These are phyloP conservation scores for Wakefieldia striispora DNA, from an alignment of 768 basidiomycete species.

Conservation along the genomic window DNA sequence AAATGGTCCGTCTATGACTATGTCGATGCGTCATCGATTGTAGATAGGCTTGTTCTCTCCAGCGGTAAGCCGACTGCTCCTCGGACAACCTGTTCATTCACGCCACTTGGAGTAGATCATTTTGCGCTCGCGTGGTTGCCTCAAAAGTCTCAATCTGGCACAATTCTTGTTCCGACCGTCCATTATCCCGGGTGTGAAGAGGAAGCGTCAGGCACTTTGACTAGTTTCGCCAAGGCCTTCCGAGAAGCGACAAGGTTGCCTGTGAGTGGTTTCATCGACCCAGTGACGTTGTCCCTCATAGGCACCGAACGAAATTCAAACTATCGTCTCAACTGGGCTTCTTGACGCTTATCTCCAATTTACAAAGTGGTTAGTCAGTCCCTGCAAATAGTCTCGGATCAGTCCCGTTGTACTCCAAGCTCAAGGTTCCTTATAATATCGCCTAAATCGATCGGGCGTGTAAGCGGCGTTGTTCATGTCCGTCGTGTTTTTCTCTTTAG, in stretches of 20 bases:
- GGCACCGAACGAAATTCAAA: constrained; percentile 3
- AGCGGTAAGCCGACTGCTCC: not conserved
- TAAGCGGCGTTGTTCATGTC: constrained; percentile 27
- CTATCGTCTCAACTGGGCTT: constrained; percentile 4
- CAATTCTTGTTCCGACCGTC: constrained; percentile 15
- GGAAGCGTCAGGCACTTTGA: constrained; percentile 4
- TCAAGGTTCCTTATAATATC: constrained; percentile 24
- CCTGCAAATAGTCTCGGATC: constrained; percentile 18
- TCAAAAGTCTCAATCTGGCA: not conserved
- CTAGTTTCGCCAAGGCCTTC: constrained; percentile 8
- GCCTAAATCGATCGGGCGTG: constrained; percentile 24
- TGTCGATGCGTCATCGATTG: not conserved
- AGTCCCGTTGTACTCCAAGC: constrained; percentile 8
- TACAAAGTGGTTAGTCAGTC: not conserved
- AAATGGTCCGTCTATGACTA: too few species aligned
- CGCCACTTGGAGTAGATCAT: constrained; percentile 1
- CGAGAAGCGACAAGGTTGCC: constrained; percentile 9
- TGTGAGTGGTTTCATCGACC: constrained; percentile 1
- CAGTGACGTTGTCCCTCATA: not conserved
- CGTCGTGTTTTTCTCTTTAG: constrained; percentile 25
- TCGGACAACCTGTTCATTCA: not conserved
- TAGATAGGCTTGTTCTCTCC: not conserved
- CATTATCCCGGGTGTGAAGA: not conserved
- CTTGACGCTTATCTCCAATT: constrained; percentile 1
- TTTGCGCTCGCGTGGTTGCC: not conserved